Conservation (phyloP, 2,329 filamentous ascomycete genomes). For the Neocatenulostroma microsporum region DNA sequence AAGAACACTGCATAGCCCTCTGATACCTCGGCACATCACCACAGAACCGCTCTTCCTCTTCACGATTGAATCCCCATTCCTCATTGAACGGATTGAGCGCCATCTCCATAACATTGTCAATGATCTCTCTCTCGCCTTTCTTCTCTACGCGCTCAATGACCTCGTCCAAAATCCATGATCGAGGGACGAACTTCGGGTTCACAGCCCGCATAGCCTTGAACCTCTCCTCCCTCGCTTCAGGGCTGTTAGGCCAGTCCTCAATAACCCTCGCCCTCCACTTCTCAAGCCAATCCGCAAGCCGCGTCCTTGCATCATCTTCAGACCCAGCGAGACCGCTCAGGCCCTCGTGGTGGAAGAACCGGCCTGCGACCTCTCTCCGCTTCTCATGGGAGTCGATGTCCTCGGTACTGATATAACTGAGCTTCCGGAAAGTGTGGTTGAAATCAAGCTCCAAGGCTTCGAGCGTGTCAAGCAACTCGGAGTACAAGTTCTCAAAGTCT, state of each 20-base stretch:
- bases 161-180: conserved; percentile 89
- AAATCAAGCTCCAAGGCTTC: conserved; percentile 83
- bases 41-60: conserved; percentile 75
- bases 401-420: conserved; percentile 56
- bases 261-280: conserved; percentile 63
- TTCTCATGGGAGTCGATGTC: conserved; percentile 59
- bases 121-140: conserved; percentile 68
- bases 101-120: conserved; percentile 74
- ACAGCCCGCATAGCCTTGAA: conserved; percentile 69
- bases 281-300: conserved; percentile 72
- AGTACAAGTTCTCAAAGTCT: conserved; percentile 76
- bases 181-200: conserved; percentile 88
- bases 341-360: conserved; percentile 76
- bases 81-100: conserved; percentile 78
- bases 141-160: conserved; percentile 84
- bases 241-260: conserved; percentile 64
- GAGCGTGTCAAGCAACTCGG: conserved; percentile 72
- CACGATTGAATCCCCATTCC: conserved; percentile 56
- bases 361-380: conserved; percentile 55
- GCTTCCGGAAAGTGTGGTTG: conserved; percentile 81
- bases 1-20: conserved; percentile 87
- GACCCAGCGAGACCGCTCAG: conserved; percentile 50
- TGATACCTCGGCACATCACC: conserved; percentile 73
- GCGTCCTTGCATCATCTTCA: conserved; percentile 57
- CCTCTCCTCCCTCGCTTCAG: conserved; percentile 53